Evolutionary conservation across 1,284 basidiomycete species (phyloP).

Genomic region (Anthracocystis walkeri): DNA sequence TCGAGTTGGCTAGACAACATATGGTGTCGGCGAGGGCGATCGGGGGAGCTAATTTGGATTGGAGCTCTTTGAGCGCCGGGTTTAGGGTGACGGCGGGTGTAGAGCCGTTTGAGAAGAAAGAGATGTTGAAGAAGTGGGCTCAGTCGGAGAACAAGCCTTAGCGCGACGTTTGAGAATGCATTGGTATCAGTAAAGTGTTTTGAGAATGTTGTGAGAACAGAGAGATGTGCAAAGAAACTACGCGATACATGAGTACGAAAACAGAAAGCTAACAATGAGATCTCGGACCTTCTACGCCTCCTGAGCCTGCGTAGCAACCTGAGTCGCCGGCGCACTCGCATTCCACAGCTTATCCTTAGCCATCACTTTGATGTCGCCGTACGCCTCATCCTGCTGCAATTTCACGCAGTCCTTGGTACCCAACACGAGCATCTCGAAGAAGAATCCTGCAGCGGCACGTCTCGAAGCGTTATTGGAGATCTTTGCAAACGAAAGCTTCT

Average conservation of each 20-base stretch:
- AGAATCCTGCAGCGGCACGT: constrained; percentile 92
- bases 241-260: constrained; percentile 18
- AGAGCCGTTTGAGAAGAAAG: constrained; percentile 73
- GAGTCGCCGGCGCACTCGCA: constrained; percentile 22
- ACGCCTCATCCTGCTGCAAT: constrained; percentile 77
- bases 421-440: constrained; percentile 95
- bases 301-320: constrained; percentile 15
- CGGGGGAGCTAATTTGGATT: constrained; percentile 75
- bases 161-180: neutral
- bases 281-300: neutral
- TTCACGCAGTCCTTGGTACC: constrained; percentile 90
- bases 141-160: constrained; percentile 15
- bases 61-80: constrained; percentile 79
- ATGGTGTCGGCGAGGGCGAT: constrained; percentile 73
- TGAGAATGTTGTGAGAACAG: neutral
- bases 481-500: constrained; percentile 78
- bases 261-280: too few relatives aligned
- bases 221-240: constrained; percentile 12
- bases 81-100: constrained; percentile 78
- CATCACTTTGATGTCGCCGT: constrained; percentile 85
- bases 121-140: constrained; percentile 52
- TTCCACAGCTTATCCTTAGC: constrained; percentile 81
- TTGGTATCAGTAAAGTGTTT: constrained; percentile 1
- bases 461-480: constrained; percentile 85
- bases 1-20: constrained; percentile 48